Percentiles rank a stretch among this genome's conserved stretches.
Conservation (phyloP, 306 rosid genomes). For the Cucumis hystrix region DNA sequence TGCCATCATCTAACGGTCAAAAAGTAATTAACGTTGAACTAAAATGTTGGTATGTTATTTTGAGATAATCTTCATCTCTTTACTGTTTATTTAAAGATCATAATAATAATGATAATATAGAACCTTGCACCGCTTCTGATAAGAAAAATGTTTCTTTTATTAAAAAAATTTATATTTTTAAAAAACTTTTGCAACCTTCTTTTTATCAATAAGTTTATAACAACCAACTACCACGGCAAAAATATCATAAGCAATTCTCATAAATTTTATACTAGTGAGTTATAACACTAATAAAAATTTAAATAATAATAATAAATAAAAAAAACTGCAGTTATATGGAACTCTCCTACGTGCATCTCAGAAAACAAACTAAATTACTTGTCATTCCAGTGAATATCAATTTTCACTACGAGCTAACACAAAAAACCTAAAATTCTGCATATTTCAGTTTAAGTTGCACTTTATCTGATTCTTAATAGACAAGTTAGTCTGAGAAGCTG, state of each 20-base stretch:
- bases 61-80: not conserved
- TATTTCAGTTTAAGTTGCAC: not conserved
- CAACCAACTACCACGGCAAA: not conserved
- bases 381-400: not conserved
- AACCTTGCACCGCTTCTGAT: not conserved
- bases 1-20: not conserved
- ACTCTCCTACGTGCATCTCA: not conserved
- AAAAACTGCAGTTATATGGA: not conserved
- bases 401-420: not conserved
- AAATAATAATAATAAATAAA: not conserved
- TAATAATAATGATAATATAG: not conserved
- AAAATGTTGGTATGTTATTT: not conserved
- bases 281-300: not conserved
- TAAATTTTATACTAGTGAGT: not conserved
- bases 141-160: not conserved
- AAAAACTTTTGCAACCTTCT: not conserved
- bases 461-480: not conserved
- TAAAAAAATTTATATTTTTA: not conserved
- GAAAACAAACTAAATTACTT: not conserved
- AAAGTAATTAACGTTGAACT: not conserved
- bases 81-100: not conserved
- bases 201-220: not conserved
- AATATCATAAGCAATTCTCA: not conserved
- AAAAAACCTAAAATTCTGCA: not conserved
- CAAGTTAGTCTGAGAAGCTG: not conserved